Evolutionary conservation across 1,284 basidiomycete species (phyloP).

Genomic region (Marasmius oreades): DNA sequence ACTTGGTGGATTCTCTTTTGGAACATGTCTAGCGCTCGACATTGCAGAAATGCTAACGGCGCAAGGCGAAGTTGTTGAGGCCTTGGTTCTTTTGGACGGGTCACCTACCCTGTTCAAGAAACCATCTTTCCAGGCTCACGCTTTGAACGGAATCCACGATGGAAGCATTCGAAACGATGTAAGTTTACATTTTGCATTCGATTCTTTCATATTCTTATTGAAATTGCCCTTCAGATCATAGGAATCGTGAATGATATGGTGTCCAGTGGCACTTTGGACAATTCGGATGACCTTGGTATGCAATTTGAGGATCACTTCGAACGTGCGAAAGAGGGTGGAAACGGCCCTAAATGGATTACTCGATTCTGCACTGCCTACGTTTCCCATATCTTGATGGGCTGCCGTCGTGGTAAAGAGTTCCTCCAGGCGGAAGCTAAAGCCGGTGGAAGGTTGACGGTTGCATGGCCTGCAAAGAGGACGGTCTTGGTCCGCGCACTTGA

Average conservation of each 20-base stretch:
- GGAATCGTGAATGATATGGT: constrained; percentile 1
- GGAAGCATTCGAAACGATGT: neutral
- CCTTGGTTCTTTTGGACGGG: neutral
- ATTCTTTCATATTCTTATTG: too few species aligned
- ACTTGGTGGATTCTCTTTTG: constrained; percentile 4
- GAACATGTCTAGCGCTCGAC: neutral
- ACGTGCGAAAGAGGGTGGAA: neutral
- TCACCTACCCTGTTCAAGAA: neutral
- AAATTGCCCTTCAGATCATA: neutral
- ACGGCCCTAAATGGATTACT: constrained; percentile 1
- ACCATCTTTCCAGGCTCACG: neutral
- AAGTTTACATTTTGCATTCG: neutral
- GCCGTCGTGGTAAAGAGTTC: neutral
- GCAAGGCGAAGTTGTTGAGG: neutral
- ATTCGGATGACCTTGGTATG: neutral
- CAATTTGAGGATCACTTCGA: constrained; percentile 1
- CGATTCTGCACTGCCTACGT: constrained; percentile 1
- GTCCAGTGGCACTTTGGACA: neutral
- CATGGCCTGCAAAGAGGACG: neutral
- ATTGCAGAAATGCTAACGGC: neutral
- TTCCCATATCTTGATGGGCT: neutral
- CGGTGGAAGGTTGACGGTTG: neutral
- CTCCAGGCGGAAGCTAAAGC: neutral
- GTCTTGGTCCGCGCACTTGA: neutral
- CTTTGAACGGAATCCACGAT: neutral